A percentile compares a stretch with the other conserved stretches of the same genome.
phyloP scores from a whole-genome alignment of 108 stramenopile species.

The Pseudonitzschia pungens region DNA sequence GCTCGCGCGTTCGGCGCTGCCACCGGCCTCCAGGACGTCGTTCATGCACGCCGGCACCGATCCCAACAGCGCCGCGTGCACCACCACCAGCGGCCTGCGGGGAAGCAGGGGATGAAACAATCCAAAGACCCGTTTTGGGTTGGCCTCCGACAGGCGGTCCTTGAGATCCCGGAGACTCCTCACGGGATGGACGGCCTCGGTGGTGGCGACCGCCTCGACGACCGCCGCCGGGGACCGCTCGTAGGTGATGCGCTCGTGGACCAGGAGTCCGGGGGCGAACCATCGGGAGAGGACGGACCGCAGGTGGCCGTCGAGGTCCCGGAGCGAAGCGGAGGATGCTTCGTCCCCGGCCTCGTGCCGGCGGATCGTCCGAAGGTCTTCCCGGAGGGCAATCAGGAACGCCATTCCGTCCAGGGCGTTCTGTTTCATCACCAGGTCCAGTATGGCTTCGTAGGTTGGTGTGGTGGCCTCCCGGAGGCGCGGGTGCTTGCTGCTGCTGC shows the following conservation, averaged over 20 bases:
- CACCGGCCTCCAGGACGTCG: constrained; percentile 30
- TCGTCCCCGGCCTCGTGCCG: not conserved
- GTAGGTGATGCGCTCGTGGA: constrained; percentile 78
- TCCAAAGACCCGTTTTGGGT: constrained; percentile 81
- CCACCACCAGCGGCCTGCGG: constrained; percentile 85
- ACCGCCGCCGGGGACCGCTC: constrained; percentile 79
- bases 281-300: constrained; percentile 34
- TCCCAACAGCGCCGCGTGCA: constrained; percentile 92
- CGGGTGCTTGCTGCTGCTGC: not conserved
- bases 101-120: constrained; percentile 90
- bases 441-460: constrained; percentile 55
- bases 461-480: constrained; percentile 19
- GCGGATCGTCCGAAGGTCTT: constrained; percentile 41
- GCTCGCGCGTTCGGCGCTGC: constrained; percentile 20
- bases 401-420: constrained; percentile 54
- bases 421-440: constrained; percentile 52
- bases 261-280: constrained; percentile 45
- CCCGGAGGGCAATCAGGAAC: constrained; percentile 59
- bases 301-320: constrained; percentile 43
- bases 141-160: constrained; percentile 59
- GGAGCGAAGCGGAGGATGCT: constrained; percentile 9
- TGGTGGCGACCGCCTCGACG: constrained; percentile 87
- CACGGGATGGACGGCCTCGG: constrained; percentile 92
- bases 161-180: constrained; percentile 82
- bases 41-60: constrained; percentile 58